Evolutionary conservation across 2,329 filamentous ascomycete species (phyloP).

Genomic region (Fusarium protoensiforme): DNA sequence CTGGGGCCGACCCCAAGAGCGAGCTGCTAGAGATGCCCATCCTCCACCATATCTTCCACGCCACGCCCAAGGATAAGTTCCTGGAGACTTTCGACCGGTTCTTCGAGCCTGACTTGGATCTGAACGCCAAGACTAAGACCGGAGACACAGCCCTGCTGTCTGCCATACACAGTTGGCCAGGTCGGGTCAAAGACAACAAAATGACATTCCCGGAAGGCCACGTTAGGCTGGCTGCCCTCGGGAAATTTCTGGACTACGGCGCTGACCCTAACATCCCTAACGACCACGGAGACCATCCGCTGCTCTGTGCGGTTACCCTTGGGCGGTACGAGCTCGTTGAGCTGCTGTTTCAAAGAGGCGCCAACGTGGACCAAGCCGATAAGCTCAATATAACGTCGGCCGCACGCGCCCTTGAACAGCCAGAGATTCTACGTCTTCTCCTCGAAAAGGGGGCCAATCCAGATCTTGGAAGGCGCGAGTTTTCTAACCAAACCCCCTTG

Average conservation of each 20-base stretch:
- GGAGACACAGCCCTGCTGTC: background rate
- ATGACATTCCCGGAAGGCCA: background rate
- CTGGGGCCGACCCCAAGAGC: background rate
- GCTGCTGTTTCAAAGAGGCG: background rate
- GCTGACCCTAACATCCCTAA: background rate
- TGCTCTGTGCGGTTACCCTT: background rate
- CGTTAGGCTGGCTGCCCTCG: background rate
- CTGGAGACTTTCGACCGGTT: background rate
- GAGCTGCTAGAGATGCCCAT: background rate
- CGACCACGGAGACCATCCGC: background rate
- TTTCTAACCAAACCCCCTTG: rapidly evolving
- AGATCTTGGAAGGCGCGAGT: background rate
- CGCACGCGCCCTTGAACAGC: background rate
- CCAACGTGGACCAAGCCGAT: background rate
- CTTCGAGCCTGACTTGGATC: background rate
- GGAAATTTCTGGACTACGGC: background rate
- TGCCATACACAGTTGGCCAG: background rate
- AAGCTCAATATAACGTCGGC: background rate
- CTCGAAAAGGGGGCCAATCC: background rate
- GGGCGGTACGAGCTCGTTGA: background rate
- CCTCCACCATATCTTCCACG: background rate
- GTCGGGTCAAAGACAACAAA: background rate
- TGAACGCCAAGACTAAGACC: background rate
- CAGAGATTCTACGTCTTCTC: background rate
- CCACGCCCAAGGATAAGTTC: rapidly evolving